Evolutionary conservation across 164 flowering plant genomes (phyloP).

Genomic region (Annona squamosa): DNA sequence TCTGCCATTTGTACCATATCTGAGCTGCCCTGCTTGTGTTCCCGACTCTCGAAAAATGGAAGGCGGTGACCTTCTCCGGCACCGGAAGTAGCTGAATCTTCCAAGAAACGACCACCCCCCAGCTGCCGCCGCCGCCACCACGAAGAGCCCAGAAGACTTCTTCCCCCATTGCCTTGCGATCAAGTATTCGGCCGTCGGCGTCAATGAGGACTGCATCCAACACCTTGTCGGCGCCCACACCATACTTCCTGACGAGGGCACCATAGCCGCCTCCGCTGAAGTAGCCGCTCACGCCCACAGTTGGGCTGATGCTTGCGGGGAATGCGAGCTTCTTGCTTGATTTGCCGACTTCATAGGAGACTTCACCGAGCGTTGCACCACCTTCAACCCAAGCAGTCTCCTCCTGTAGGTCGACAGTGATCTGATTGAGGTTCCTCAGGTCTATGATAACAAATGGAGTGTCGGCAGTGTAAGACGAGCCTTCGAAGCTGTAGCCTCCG

Average conservation of each 20-base stretch:
- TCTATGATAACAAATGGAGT: conserved; percentile 17
- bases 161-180: conserved; percentile 20
- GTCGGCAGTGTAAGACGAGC: conserved; percentile 11
- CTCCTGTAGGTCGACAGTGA: conserved; percentile 11
- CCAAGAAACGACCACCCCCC: conserved; percentile 12
- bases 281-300: conserved; percentile 11
- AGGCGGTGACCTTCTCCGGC: conserved; percentile 18
- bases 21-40: conserved; percentile 4
- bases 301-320: conserved; percentile 21
- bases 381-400: conserved; percentile 21
- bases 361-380: conserved; percentile 29
- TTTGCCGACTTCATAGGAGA: conserved; percentile 13
- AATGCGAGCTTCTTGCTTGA: conserved; percentile 13
- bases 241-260: conserved; percentile 4
- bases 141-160: conserved; percentile 25
- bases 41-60: background rate
- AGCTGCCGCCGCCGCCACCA: conserved; percentile 19
- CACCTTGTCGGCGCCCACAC: conserved; percentile 14
- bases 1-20: conserved; percentile 8
- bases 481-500: conserved; percentile 25
- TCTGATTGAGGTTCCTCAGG: conserved; percentile 11
- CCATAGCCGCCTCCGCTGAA: conserved; percentile 5
- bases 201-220: conserved; percentile 16
- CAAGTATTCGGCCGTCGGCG: conserved; percentile 11
- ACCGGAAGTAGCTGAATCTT: conserved; percentile 11